Base-by-base conservation (phyloP, 768 basidiomycete genomes). In the Suillus weaverae region DNA sequence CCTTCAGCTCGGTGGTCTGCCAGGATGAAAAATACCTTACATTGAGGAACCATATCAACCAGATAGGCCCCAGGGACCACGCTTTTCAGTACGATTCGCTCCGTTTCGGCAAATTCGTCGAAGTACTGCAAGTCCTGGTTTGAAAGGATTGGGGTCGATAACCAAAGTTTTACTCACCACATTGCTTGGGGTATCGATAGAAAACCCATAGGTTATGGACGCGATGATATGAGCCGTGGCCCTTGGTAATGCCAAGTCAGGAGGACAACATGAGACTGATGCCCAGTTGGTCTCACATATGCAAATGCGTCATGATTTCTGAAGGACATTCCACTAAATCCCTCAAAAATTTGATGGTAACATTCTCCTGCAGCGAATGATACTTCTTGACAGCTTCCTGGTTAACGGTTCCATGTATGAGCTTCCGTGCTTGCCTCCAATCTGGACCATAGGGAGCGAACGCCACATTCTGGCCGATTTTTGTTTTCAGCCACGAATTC, bases 401-500 rank as follows among this genome's bases (percentile, higher is more conserved):
- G 22, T 43, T 65, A 8, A 65, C 3, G 16, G 30, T 51, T 16
- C 43, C 48, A 39, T 65, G 62, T 26, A 33, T 32, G 20, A 67
- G 32, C 39, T 61, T 67, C 57, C 66, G 36, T 26, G 60, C 66
- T 41, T 67, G 65, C 48, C 59, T 43, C 66, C 66, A 67, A 26
- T 60, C 13, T 30, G 66, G 18, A 32, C 65, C 66, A 8, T 67
- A 61, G 38, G 66, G 66, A n/a, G 70, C 63, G 20, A 78, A 55
- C 1, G 67, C 39, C 36, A 57, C 6, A 55, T 48, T 60, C 33
- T 64, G 55, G 4, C 14, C 20, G 14, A 35, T 32, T 14, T 60
- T 53, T 32, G 8, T 35, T 16, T 54, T 14, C 10, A n/a, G n/a
- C 7, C 2, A 33, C 30, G 14, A 62, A 18, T 14, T 4, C n/a